Conservation (phyloP, 2,329 filamentous ascomycete species). For the Meredithiella fracta region DNA sequence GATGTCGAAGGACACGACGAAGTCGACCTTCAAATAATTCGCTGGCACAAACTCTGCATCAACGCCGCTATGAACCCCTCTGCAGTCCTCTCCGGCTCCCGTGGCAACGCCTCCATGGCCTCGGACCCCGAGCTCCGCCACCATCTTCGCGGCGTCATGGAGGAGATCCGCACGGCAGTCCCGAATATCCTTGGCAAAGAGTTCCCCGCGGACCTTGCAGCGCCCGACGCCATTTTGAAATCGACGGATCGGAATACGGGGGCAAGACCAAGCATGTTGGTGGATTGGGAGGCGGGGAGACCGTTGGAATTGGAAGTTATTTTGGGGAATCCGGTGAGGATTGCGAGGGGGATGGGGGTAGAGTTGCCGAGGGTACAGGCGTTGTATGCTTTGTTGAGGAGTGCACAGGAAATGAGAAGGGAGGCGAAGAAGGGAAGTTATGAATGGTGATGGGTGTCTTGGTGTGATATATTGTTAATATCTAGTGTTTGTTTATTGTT, state of each 20-base stretch:
- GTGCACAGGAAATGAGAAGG: constrained; percentile 40
- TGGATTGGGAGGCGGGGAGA: constrained; percentile 51
- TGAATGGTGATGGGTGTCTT: background rate
- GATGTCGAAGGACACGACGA: constrained; percentile 50
- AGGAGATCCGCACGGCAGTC: constrained; percentile 49
- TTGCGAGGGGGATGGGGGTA: constrained; percentile 44
- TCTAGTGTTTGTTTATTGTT: too few relatives aligned
- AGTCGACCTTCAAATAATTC: constrained; percentile 49
- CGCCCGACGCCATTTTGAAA: constrained; percentile 43
- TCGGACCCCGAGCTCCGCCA: constrained; percentile 42
- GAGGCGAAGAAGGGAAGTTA: constrained; percentile 19
- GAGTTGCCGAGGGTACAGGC: constrained; percentile 51
- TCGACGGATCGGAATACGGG: constrained; percentile 49
- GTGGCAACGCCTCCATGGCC: constrained; percentile 50
- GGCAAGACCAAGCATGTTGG: constrained; percentile 49
- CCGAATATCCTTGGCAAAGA: constrained; percentile 45
- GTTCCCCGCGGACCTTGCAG: constrained; percentile 42
- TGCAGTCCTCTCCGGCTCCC: constrained; percentile 48
- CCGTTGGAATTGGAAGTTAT: constrained; percentile 58
- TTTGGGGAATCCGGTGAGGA: constrained; percentile 51
- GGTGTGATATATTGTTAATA: background rate
- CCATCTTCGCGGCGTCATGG: constrained; percentile 51
- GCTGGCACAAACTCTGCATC: constrained; percentile 65
- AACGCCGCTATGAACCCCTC: constrained; percentile 62
- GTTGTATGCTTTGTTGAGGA: constrained; percentile 48